These are phyloP conservation scores for Juglanconis sp. DNA, from an alignment of 2,329 filamentous ascomycete genomes.

Conservation along the genomic window DNA sequence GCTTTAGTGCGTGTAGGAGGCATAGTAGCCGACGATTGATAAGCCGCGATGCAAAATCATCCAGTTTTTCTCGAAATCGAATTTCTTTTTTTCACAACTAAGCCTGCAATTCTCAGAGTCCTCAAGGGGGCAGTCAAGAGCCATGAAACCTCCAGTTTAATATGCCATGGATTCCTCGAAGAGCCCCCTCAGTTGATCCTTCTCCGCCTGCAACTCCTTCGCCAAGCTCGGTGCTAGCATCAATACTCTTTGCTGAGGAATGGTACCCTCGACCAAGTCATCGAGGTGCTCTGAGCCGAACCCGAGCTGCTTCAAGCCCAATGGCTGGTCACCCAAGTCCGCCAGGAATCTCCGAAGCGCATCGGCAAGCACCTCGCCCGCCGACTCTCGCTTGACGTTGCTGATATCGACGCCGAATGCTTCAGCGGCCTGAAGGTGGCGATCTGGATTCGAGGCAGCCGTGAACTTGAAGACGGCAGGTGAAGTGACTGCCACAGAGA, in stretches of 20 bases:
- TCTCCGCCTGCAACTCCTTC: slow-evolving; percentile 65
- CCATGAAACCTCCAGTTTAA: slow-evolving; percentile 17
- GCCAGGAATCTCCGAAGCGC: slow-evolving; percentile 78
- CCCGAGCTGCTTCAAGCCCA: slow-evolving; percentile 78
- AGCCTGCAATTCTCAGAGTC: too few relatives aligned
- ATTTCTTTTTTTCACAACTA: too few relatives aligned
- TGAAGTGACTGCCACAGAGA: slow-evolving; percentile 89
- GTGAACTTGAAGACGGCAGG: slow-evolving; percentile 95
- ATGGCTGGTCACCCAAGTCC: slow-evolving; percentile 83
- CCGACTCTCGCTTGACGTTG: slow-evolving; percentile 83
- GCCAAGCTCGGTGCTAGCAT: slow-evolving; percentile 84
- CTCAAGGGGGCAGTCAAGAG: too few relatives aligned
- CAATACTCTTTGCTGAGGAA: slow-evolving; percentile 86
- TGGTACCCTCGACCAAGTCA: slow-evolving; percentile 84
- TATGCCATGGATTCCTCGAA: slow-evolving; percentile 60
- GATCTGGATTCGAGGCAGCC: slow-evolving; percentile 83
- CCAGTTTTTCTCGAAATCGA: too few relatives aligned
- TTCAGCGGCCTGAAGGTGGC: slow-evolving; percentile 86
- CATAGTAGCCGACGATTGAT: too few relatives aligned
- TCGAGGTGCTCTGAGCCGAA: slow-evolving; percentile 76
- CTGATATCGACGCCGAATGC: slow-evolving; percentile 86
- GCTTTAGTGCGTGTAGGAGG: too few relatives aligned
- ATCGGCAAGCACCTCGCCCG: slow-evolving; percentile 82
- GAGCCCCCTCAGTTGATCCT: slow-evolving; percentile 65
- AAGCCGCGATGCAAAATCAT: too few relatives aligned